Evolutionary conservation across 768 basidiomycete genomes (phyloP), one percentile per base, ranked within the genome.

Genomic region (Lactarius evosmus): DNA sequence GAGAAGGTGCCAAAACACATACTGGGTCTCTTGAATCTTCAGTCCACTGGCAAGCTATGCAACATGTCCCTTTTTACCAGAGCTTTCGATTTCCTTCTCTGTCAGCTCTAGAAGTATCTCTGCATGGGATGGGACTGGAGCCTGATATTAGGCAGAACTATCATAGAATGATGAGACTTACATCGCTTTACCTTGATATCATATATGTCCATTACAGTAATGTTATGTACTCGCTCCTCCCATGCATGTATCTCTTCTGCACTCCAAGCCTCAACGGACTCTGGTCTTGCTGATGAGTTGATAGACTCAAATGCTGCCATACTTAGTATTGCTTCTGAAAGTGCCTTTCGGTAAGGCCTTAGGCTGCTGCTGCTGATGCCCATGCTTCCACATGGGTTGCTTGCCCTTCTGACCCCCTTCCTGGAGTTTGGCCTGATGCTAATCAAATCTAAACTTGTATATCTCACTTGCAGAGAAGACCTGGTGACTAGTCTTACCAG

Each of bases 11-110:
- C 7, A 2, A 38, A 33, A 51, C 7, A 4, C 59, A 38, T 40
- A 60, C 60, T 60, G 51, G 16, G 22, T 51, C 19, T 60, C 60
- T 27, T 60, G 60, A n/a, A 60, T 38, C 8, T 53, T 51, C 22
- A 60, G 29, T 19, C 60, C 38, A 4, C 12, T 29, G 14, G 34
- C n/a, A n/a, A 60, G 33, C 60, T 34, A 60, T 54, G 60, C 38
- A 19, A 33, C 32, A 34, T 53, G 25, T 32, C 34, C 25, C 22
- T 27, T 34, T 6, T 38, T n/a, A 1, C 55, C 55, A 2, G 25
- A 41, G 3, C 7, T 17, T 2, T 41, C 9, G 22, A 41, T 41
- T 51, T 32, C 51, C 8, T 27, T 41, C 22, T 51, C 7, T 16
- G 17, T 22, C n/a, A 33, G 33, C 11, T 32, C 34, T n/a, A n/a